A percentile compares a stretch with the other conserved stretches of the same genome.
Conservation (phyloP, 352 stramenopile genomes). For the Phytophthora meadii region DNA sequence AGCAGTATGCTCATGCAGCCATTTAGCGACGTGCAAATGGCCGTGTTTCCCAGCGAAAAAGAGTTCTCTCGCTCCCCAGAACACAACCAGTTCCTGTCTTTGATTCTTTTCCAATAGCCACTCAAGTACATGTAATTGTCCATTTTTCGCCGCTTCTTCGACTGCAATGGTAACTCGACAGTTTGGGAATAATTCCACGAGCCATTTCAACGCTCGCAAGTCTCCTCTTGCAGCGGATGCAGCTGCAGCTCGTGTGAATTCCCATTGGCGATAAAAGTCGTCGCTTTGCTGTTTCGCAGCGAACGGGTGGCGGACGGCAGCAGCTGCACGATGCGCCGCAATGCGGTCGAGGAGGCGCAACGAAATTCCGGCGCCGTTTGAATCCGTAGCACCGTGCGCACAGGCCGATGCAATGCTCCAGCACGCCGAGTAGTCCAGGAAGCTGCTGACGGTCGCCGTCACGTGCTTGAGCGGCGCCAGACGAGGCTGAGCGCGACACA, state of each 20-base stretch:
- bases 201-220: constrained; percentile 31
- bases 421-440: constrained; percentile 34
- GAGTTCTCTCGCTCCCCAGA: constrained; percentile 42
- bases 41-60: constrained; percentile 45
- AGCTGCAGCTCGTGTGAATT: constrained; percentile 34
- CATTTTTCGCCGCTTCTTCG: constrained; percentile 41
- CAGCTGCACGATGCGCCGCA: constrained; percentile 14
- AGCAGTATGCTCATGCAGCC: constrained; percentile 42
- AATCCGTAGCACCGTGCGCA: constrained; percentile 5
- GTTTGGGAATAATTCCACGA: constrained; percentile 21
- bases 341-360: constrained; percentile 32
- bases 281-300: constrained; percentile 16
- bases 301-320: constrained; percentile 3
- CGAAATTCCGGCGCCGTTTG: constrained; percentile 7
- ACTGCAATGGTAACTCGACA: constrained; percentile 40
- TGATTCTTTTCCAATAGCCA: constrained; percentile 30
- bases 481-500: constrained; percentile 33
- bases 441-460: constrained; percentile 32
- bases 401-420: constrained; percentile 37
- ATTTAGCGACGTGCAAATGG: constrained; percentile 36
- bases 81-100: constrained; percentile 26
- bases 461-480: constrained; percentile 42
- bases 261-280: constrained; percentile 36
- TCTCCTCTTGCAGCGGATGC: constrained; percentile 27
- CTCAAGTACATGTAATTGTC: constrained; percentile 30